Conservation (phyloP, 768 basidiomycete genomes). For the Mycena metata region DNA sequence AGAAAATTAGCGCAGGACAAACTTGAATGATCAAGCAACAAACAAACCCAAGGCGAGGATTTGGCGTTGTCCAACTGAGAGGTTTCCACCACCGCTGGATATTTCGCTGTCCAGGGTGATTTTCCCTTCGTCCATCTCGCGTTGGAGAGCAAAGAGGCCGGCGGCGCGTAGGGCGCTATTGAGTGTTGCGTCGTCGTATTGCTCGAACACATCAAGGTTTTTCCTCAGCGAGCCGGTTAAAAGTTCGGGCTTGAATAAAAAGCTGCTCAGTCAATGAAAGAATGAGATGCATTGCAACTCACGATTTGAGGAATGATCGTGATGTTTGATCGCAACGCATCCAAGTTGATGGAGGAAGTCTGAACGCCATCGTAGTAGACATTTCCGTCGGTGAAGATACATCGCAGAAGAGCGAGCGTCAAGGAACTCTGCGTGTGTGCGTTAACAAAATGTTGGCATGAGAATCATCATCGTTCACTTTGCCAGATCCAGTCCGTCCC, state of each 20-base stretch:
- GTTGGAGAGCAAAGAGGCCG: constrained; percentile 53
- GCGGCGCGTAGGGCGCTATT: constrained; percentile 53
- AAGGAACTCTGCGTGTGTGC: constrained; percentile 48
- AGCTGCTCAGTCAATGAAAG: constrained; percentile 2
- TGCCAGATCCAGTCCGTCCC: constrained; percentile 45
- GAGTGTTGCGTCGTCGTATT: constrained; percentile 58
- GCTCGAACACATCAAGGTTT: constrained; percentile 63
- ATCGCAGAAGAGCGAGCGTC: constrained; percentile 56
- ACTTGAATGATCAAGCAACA: constrained; percentile 26
- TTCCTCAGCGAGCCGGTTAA: constrained; percentile 59
- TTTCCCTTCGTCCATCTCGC: constrained; percentile 47
- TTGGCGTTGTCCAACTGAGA: constrained; percentile 63
- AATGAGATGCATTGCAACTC: constrained; percentile 22
- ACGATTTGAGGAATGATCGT: constrained; percentile 60
- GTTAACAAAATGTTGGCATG: neutral
- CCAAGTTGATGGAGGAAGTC: constrained; percentile 57
- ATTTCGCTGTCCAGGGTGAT: constrained; percentile 50
- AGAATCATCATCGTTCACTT: neutral
- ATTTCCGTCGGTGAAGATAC: constrained; percentile 50
- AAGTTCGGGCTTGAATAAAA: constrained; percentile 46
- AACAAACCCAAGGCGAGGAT: constrained; percentile 59
- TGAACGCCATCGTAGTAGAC: constrained; percentile 60
- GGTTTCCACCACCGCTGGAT: constrained; percentile 47
- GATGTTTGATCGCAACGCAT: constrained; percentile 58
- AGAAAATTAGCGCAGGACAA: neutral